These are phyloP conservation scores for Eucalyptus tenuipes DNA, from an alignment of 345 rosid species.

Conservation along the genomic window DNA sequence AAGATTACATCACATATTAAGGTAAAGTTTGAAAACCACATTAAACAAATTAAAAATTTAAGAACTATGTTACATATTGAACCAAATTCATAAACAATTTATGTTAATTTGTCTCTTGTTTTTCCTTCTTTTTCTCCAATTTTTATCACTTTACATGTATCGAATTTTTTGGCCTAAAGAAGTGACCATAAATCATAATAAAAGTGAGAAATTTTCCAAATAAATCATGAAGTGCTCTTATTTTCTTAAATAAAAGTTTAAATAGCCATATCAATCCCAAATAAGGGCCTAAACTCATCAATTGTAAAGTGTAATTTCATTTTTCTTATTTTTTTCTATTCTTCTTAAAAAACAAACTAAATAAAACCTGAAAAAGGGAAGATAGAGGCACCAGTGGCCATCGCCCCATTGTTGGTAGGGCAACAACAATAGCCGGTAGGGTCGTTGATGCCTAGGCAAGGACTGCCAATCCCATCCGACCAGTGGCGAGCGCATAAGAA, in stretches of 20 bases:
- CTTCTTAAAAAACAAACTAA: too few species aligned
- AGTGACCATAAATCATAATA: not conserved
- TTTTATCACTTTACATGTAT: not conserved
- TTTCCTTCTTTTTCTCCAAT: not conserved
- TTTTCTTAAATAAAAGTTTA: accelerated
- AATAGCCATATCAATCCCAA: accelerated
- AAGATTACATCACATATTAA: accelerated
- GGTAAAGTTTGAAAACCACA: accelerated
- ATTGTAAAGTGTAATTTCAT: too few species aligned
- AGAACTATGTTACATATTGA: accelerated
- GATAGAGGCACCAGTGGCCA: accelerated
- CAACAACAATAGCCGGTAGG: accelerated
- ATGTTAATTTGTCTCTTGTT: too few species aligned
- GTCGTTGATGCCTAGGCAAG: too few species aligned
- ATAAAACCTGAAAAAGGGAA: too few species aligned
- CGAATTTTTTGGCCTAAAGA: not conserved
- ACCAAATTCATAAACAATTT: accelerated
- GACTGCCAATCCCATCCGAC: accelerated
- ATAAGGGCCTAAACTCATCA: accelerated
- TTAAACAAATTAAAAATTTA: too few species aligned
- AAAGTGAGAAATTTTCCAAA: not conserved
- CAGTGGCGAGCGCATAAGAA: accelerated
- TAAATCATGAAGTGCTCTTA: accelerated
- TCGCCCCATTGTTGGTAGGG: accelerated
- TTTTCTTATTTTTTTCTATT: too few species aligned